Conservation (phyloP, 2,329 filamentous ascomycete genomes). For the Emmonsia crescens region DNA sequence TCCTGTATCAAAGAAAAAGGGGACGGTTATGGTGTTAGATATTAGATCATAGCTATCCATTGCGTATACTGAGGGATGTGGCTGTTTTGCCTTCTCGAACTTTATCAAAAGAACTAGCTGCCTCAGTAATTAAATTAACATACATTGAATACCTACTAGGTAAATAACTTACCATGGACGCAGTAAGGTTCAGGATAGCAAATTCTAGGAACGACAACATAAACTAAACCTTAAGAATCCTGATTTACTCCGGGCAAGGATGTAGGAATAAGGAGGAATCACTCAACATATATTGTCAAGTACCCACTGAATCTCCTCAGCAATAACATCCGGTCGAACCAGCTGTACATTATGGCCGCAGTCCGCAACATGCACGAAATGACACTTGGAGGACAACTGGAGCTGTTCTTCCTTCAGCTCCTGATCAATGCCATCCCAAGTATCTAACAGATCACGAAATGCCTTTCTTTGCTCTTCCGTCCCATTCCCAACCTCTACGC, state of each 20-base stretch:
- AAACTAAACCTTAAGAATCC: neutral
- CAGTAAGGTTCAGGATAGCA: neutral
- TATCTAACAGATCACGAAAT: constrained; percentile 22
- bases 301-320: constrained; percentile 28
- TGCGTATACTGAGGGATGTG: neutral
- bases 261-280: neutral
- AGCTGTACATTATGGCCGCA: constrained; percentile 32
- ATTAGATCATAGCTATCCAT: neutral
- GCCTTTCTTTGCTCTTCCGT: constrained; percentile 21
- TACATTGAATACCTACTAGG: neutral
- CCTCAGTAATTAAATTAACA: neutral
- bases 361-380: constrained; percentile 23
- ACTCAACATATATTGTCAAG: constrained; percentile 7
- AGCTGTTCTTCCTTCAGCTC: constrained; percentile 25
- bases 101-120: neutral
- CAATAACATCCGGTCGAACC: constrained; percentile 27
- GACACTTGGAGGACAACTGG: constrained; percentile 20
- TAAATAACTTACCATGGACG: neutral
- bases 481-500: constrained; percentile 24
- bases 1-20: neutral
- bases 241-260: neutral
- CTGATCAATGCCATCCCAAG: constrained; percentile 20
- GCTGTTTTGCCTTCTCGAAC: neutral
- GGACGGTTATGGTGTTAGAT: neutral
- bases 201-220: neutral